A percentile compares a stretch with the other conserved stretches of the same genome.
phyloP scores from a whole-genome alignment of 1,139 yeast genomes.

The Lodderomyces pseudojiufengensis region DNA sequence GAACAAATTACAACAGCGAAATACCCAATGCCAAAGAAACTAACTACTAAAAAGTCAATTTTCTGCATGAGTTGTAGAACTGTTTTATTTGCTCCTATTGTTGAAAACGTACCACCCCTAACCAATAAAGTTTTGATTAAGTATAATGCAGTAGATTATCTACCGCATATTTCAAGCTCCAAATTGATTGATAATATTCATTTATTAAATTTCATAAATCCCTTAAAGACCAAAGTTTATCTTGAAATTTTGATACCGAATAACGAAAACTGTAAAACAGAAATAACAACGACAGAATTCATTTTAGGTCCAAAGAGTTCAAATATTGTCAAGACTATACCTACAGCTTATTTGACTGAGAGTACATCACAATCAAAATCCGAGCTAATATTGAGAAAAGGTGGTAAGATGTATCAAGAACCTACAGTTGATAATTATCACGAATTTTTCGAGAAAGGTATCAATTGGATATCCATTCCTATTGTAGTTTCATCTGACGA shows the following conservation, averaged over 20 bases:
- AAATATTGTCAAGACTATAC: constrained; percentile 19
- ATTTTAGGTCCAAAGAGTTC: constrained; percentile 6
- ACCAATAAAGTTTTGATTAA: constrained; percentile 27
- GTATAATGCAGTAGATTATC: constrained; percentile 33
- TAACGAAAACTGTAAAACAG: constrained; percentile 10
- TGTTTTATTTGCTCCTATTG: constrained; percentile 23
- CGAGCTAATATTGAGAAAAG: constrained; percentile 25
- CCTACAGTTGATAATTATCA: constrained; percentile 19
- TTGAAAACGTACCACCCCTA: constrained; percentile 22
- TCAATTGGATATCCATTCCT: constrained; percentile 37
- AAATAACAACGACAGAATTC: constrained; percentile 23
- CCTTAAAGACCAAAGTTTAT: constrained; percentile 14
- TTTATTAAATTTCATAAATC: constrained; percentile 30
- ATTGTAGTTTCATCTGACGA: constrained; percentile 11
- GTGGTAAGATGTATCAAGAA: constrained; percentile 14
- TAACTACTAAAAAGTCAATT: constrained; percentile 23
- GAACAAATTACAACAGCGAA: constrained; percentile 2
- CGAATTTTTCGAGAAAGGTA: constrained; percentile 22
- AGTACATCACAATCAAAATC: constrained; percentile 28
- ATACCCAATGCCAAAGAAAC: constrained; percentile 25
- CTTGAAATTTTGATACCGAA: constrained; percentile 11
- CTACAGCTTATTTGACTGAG: constrained; percentile 32
- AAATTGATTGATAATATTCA: constrained; percentile 15
- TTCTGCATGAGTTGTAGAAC: constrained; percentile 31
- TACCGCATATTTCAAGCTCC: constrained; percentile 20